Base-by-base conservation (phyloP, 371 early-diverging fungal genomes). In the Zychaea mexicana region DNA sequence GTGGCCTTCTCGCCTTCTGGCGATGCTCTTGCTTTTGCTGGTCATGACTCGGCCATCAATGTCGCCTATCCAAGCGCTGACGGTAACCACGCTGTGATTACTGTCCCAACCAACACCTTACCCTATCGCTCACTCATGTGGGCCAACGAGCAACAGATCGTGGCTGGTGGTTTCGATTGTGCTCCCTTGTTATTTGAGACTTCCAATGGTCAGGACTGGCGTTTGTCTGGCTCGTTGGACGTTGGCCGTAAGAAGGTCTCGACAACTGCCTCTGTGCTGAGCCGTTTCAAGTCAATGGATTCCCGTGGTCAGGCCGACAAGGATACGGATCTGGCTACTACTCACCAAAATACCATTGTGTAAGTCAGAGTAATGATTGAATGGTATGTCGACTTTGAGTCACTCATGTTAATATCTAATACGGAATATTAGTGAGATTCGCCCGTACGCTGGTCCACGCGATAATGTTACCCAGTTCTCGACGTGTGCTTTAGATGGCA, bases 321-420 rank as follows among this genome's bases (percentile, higher is more conserved):
- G 62, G 94, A 94, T 71, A 87, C 90, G 21, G 89, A 87, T 66
- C 78, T 96, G 24, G 83, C 84, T 53, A 88, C 90, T 6, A 84
- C 88, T 13, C 98, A 98, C 73, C 98, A 98, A 76, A 98, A 98
- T 77, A 93, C 97, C 19, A 97, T 97, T 76, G 95, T 92, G 85
- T 93, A 83, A 73, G 81, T 72, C 10, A 65, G 19, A 22, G 19
- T 13, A 38, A n/a, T 19, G 36, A 13, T 17, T 38, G 28, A 55
- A 10, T 12, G 3, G 7, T 21, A 15, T 13, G 3, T 39, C 10
- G 27, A 15, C 8, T 33, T 38, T 42, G 54, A 33, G 21, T 15
- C 17, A 17, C 39, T 38, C 26, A 60, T 27, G 6, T 61, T 63
- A n/a, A n/a, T n/a, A n/a, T n/a, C 38, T 36, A 36, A 36, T 36